Percentiles rank a stretch among this genome's conserved stretches.
These are phyloP conservation scores for Nothophytophthora sp. DNA, from an alignment of 352 stramenopile genomes.

Conservation along the genomic window DNA sequence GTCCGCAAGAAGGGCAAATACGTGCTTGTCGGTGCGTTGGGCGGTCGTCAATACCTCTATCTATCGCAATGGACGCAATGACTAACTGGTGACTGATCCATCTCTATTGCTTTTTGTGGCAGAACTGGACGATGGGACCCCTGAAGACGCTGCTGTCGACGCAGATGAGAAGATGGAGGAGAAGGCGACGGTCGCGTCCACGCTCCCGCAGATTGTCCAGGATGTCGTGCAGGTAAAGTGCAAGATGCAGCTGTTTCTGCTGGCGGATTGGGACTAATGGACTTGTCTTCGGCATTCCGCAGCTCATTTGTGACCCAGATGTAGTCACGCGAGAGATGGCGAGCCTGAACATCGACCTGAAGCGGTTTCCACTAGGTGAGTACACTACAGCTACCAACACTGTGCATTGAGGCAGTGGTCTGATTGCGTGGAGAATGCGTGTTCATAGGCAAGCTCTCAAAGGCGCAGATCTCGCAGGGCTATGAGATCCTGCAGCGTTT, in stretches of 20 bases:
- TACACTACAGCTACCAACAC: too few relatives aligned
- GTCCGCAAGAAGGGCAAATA: constrained; percentile 58
- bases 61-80: too few relatives aligned
- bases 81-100: too few relatives aligned
- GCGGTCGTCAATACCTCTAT: too few relatives aligned
- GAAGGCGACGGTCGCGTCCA: constrained; percentile 24
- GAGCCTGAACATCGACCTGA: constrained; percentile 51
- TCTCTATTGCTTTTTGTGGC: too few relatives aligned
- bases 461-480: constrained; percentile 61
- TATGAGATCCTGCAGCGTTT: constrained; percentile 59
- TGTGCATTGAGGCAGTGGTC: too few relatives aligned
- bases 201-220: constrained; percentile 34
- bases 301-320: constrained; percentile 58
- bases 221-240: constrained; percentile 42
- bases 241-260: not conserved
- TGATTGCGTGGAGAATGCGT: too few relatives aligned
- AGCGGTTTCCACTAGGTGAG: constrained; percentile 50
- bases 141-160: constrained; percentile 21
- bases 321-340: constrained; percentile 48
- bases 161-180: constrained; percentile 23
- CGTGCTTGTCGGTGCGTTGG: constrained; percentile 55
- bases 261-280: not conserved
- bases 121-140: constrained; percentile 44
- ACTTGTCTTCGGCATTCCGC: not conserved
- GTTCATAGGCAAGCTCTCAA: constrained; percentile 41